A percentile compares a stretch with the other conserved stretches of the same genome.
These are phyloP conservation scores for Sungouiozyma ichnusensis DNA, from an alignment of 805 yeast genomes.

Conservation along the genomic window DNA sequence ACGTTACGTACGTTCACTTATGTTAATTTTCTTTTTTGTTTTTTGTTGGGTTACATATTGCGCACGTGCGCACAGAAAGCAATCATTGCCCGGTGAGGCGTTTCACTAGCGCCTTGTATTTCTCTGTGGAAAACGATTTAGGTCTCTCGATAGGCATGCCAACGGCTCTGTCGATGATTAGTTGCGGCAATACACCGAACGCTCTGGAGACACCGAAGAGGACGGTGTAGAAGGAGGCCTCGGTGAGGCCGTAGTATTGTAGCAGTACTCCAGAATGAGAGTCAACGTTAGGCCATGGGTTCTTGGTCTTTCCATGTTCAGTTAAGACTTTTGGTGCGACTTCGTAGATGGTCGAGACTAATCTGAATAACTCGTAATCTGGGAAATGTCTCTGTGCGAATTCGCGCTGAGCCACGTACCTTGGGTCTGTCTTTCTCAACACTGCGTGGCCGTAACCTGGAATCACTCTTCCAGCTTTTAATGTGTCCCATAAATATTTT, in stretches of 20 bases:
- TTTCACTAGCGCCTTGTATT: slow-evolving; percentile 70
- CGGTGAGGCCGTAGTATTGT: slow-evolving; percentile 78
- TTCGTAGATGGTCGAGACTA: slow-evolving; percentile 67
- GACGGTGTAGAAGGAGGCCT: slow-evolving; percentile 76
- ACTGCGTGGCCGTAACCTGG: slow-evolving; percentile 90
- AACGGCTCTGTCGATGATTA: slow-evolving; percentile 73
- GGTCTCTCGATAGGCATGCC: slow-evolving; percentile 84
- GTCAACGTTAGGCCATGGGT: slow-evolving; percentile 90
- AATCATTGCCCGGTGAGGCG: neutral
- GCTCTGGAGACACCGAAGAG: slow-evolving; percentile 83
- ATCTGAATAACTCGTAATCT: slow-evolving; percentile 67
- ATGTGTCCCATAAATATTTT: slow-evolving; percentile 67
- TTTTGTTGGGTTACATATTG: too few species aligned
- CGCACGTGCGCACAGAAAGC: neutral
- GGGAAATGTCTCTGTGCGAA: slow-evolving; percentile 70
- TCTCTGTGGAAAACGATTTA: slow-evolving; percentile 88
- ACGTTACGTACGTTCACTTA: neutral
- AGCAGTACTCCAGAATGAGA: slow-evolving; percentile 78
- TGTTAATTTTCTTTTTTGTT: too few species aligned
- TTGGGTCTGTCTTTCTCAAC: slow-evolving; percentile 79
- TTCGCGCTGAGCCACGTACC: slow-evolving; percentile 78
- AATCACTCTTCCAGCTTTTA: slow-evolving; percentile 73
- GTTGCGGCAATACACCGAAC: slow-evolving; percentile 75
- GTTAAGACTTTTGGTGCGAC: slow-evolving; percentile 75
- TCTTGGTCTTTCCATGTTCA: slow-evolving; percentile 82